These are phyloP conservation scores for Penicillium verrucosum DNA, from an alignment of 2,329 filamentous ascomycete species.

Conservation along the genomic window DNA sequence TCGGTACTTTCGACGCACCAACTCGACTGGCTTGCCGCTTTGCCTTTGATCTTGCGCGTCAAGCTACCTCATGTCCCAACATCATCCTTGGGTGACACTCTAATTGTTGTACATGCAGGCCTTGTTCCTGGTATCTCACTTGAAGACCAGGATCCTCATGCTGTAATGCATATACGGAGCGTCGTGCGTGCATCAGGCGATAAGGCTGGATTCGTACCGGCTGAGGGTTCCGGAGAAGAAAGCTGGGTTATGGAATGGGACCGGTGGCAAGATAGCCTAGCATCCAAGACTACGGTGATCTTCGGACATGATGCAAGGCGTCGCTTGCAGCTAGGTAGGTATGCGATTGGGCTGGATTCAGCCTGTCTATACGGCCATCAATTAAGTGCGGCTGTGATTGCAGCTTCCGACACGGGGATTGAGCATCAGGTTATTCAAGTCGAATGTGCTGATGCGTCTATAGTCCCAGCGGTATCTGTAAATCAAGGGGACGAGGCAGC, in stretches of 20 bases:
- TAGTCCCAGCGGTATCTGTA: slow-evolving; percentile 3
- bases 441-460: slow-evolving; percentile 16
- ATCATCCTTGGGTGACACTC: slow-evolving; percentile 9
- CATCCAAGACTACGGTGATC: slow-evolving; percentile 19
- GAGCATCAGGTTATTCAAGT: slow-evolving; percentile 16
- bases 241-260: slow-evolving; percentile 22
- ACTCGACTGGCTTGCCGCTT: slow-evolving; percentile 19
- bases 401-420: neutral
- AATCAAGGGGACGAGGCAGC: neutral
- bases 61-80: slow-evolving; percentile 7
- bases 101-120: slow-evolving; percentile 22
- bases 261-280: slow-evolving; percentile 17
- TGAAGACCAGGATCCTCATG: slow-evolving; percentile 19
- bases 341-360: slow-evolving; percentile 23
- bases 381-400: slow-evolving; percentile 21
- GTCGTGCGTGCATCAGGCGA: slow-evolving; percentile 1
- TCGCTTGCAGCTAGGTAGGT: slow-evolving; percentile 18
- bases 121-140: slow-evolving; percentile 16
- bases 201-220: neutral
- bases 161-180: slow-evolving; percentile 21
- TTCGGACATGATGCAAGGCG: slow-evolving; percentile 27
- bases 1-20: slow-evolving; percentile 12
- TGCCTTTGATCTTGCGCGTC: slow-evolving; percentile 22
- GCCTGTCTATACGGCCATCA: slow-evolving; percentile 22
- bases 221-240: slow-evolving; percentile 18